Conservation (phyloP, 345 rosid species). For the Salix suchowensis region DNA sequence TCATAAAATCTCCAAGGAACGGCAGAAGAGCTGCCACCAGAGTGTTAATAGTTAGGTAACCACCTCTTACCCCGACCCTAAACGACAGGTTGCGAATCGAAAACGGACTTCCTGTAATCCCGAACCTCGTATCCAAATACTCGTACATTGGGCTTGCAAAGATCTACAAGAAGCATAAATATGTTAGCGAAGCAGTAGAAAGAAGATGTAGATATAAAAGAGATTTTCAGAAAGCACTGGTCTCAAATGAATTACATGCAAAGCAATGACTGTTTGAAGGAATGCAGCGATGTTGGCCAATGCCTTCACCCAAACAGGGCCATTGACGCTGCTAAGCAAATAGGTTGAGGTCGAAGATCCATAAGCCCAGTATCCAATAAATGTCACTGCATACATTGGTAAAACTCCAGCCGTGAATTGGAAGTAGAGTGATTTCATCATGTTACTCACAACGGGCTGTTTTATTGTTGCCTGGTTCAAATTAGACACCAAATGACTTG, state of each 20-base stretch:
- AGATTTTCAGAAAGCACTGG: background rate
- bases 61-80: conserved; percentile 63
- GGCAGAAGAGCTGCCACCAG: conserved; percentile 78
- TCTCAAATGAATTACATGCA: conserved; percentile 49
- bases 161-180: conserved; percentile 37
- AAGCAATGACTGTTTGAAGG: conserved; percentile 78
- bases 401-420: conserved; percentile 72
- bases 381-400: conserved; percentile 67
- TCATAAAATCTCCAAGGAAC: conserved; percentile 85
- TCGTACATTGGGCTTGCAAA: conserved; percentile 93
- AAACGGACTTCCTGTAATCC: conserved; percentile 62
- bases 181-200: background rate
- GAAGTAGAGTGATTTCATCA: conserved; percentile 78
- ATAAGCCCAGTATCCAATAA: conserved; percentile 91
- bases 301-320: conserved; percentile 81
- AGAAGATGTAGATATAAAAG: too few species aligned
- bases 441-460: conserved; percentile 71
- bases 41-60: conserved; percentile 65
- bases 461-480: conserved; percentile 70
- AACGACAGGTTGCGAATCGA: conserved; percentile 49
- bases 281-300: conserved; percentile 70
- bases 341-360: conserved; percentile 70
- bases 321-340: conserved; percentile 61
- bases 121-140: conserved; percentile 77
- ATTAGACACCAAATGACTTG: background rate